Base-by-base conservation (phyloP, 2,329 filamentous ascomycete species). In the Ophiostoma pallidulum region DNA sequence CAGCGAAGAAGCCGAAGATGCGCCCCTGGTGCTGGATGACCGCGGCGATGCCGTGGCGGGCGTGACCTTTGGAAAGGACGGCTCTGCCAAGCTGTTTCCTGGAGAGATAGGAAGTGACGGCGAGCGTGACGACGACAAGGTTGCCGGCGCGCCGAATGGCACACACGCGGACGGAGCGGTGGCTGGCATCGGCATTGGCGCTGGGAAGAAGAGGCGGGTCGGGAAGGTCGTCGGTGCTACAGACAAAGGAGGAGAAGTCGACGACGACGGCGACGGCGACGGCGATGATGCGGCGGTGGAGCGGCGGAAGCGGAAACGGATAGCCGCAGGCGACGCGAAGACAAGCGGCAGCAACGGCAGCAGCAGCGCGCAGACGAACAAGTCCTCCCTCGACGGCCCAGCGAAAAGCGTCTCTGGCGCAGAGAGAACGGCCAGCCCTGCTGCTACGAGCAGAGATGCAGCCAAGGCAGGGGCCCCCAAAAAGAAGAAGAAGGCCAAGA, bases 1-100 rank as follows among this genome's bases (percentile, higher is more conserved):
- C 50, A 80, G 82, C 55, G 81, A 82, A 35, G 80, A 88, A 51
- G 84, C 83, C 12, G 86, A 91, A 56, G 86, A 91, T 61, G 82
- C 73, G 42, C 86, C 86, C 0, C 72, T 87, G 0, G 79, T 87
- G 44, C 78, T 92, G 4, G 77, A 91, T 55, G 85, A 88, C 60
- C 71, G 75, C 4, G 84, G 79, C 42, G 83, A 86, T 47, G 73
- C 82, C 26, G 74, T 82, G 26, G 40, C 45, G 2, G 54, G 51
- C 0, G 52, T 64, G 2, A 53, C 49, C 16, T 61, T 74, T 4
- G 66, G 64, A 45, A 60, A 61, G 38, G 69, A 74, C 51, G 72
- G 71, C 4, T n/a, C n/a, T n/a, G n/a, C n/a, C n/a, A n/a, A n/a
- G n/a, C n/a, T n/a, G n/a, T n/a, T n/a, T n/a, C n/a, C n/a, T n/a